A percentile compares a stretch with the other conserved stretches of the same genome.
Evolutionary conservation across 495 filamentous ascomycete genomes (phyloP).

Genomic region (Aspergillus funiculosus): DNA sequence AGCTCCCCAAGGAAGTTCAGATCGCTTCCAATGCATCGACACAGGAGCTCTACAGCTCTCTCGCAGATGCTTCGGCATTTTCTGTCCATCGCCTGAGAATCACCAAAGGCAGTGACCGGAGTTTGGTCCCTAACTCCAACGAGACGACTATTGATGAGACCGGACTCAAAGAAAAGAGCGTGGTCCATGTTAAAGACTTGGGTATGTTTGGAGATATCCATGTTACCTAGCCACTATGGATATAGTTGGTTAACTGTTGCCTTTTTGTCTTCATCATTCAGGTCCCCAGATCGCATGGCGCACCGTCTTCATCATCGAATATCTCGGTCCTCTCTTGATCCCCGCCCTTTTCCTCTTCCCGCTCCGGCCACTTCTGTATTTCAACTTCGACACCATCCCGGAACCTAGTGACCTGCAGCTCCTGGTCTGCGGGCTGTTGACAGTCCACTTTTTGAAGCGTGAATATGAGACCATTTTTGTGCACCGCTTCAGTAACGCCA

Average conservation of each 20-base stretch:
- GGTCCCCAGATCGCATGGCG: constrained; percentile 90
- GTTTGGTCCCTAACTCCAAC: constrained; percentile 62
- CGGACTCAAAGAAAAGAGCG: constrained; percentile 61
- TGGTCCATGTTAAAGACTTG: constrained; percentile 87
- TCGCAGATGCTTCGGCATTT: constrained; percentile 50
- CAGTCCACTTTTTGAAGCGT: constrained; percentile 86
- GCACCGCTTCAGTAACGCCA: constrained; percentile 89
- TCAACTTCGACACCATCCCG: constrained; percentile 46
- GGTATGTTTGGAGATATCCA: constrained; percentile 49
- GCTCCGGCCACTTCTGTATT: constrained; percentile 69
- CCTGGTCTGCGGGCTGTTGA: constrained; percentile 64
- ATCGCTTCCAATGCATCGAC: constrained; percentile 54
- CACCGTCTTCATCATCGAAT: constrained; percentile 92
- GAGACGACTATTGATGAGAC: constrained; percentile 55
- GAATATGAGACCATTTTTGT: constrained; percentile 92
- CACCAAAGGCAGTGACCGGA: constrained; percentile 65
- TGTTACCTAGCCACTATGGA: background rate
- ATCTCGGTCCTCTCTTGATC: constrained; percentile 88
- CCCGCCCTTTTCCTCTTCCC: constrained; percentile 66
- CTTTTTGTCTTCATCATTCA: constrained; percentile 27
- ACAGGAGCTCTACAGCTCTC: constrained; percentile 54
- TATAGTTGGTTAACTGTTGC: background rate
- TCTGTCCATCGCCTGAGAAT: constrained; percentile 60
- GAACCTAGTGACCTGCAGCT: constrained; percentile 60
- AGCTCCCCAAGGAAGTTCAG: constrained; percentile 62